Conservation (phyloP, 805 yeast species). For the Kazachstania kunashirensis region DNA sequence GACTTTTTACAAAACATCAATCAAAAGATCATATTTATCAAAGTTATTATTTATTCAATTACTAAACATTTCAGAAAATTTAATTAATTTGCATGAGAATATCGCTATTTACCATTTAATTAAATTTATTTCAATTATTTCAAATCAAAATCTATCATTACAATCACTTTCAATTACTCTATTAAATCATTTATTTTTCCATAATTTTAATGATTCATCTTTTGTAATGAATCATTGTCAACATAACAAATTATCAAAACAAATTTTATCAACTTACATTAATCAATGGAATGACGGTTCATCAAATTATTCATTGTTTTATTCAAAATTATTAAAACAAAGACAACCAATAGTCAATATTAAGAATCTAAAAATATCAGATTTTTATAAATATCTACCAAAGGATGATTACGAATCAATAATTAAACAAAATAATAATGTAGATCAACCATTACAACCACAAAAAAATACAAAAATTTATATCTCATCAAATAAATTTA, state of each 20-base stretch:
- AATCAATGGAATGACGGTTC: conserved; percentile 32
- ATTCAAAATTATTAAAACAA: conserved; percentile 11
- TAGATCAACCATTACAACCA: conserved; percentile 6
- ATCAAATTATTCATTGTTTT: conserved; percentile 18
- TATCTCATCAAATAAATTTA: conserved; percentile 11
- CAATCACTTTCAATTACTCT: conserved; percentile 26
- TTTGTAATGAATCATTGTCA: conserved; percentile 8
- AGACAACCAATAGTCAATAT: conserved; percentile 14
- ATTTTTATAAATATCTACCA: conserved; percentile 15
- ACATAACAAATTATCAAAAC: conserved; percentile 20
- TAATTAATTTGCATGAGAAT: conserved; percentile 31
- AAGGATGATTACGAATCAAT: conserved; percentile 2
- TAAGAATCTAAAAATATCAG: conserved; percentile 5
- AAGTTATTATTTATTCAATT: conserved; percentile 11
- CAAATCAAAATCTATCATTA: conserved; percentile 29
- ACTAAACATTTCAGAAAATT: conserved; percentile 26
- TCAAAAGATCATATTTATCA: conserved; percentile 8
- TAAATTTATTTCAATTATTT: conserved; percentile 27
- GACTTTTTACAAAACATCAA: conserved; percentile 1
- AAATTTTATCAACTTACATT: conserved; percentile 19
- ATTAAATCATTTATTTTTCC: conserved; percentile 27
- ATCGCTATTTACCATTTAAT: conserved; percentile 30
- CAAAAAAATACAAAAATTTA: conserved; percentile 4
- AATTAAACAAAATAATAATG: neutral
- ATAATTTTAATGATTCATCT: conserved; percentile 6